phyloP scores from a whole-genome alignment of 345 rosid genomes.

The Citrus maxima region DNA sequence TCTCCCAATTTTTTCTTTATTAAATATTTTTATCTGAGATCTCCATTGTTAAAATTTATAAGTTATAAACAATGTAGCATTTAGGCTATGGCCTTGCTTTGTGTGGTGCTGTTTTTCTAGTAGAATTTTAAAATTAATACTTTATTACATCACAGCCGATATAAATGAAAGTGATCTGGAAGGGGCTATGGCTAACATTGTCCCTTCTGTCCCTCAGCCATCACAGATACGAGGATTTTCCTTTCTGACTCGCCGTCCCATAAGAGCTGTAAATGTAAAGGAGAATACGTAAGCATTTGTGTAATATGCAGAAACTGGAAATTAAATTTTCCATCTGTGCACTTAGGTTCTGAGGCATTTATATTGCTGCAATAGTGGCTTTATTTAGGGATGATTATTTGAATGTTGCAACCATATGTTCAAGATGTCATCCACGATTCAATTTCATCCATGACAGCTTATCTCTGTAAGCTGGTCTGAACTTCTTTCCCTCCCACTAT shows the following conservation, averaged over 20 bases:
- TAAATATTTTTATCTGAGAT: background rate
- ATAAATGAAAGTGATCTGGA: too few relatives aligned
- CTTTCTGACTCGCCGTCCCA: background rate
- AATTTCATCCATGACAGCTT: background rate
- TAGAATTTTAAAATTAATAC: background rate
- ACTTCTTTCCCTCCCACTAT: background rate
- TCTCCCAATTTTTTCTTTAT: background rate
- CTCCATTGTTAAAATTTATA: background rate
- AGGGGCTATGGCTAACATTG: background rate
- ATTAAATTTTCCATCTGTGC: background rate
- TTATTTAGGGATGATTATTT: background rate
- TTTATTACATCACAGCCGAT: too few relatives aligned
- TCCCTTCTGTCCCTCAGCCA: background rate
- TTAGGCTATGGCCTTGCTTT: background rate
- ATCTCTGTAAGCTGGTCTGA: background rate
- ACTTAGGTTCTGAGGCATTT: background rate
- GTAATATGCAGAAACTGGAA: background rate
- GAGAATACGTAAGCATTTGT: background rate
- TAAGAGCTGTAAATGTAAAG: background rate
- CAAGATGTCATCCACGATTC: background rate
- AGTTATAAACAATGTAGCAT: background rate
- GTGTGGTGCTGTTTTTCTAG: background rate
- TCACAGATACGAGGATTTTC: background rate
- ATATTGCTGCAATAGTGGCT: background rate
- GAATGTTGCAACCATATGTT: background rate